Evolutionary conservation across 1,284 basidiomycete genomes (phyloP), one percentile per base, ranked within the genome.

Genomic region (Nidula niveotomentosa): DNA sequence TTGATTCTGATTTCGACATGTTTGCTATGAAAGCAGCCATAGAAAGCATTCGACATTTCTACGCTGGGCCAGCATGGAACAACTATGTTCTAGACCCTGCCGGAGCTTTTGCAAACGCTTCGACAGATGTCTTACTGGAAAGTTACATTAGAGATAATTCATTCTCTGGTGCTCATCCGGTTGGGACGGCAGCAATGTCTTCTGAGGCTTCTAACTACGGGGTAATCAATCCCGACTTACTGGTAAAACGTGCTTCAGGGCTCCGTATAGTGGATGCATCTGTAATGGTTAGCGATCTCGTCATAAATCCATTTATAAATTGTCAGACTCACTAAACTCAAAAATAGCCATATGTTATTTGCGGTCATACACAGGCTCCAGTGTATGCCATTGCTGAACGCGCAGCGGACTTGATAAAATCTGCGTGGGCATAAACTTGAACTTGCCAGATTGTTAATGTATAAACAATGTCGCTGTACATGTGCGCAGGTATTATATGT

Each of bases 231-330:
- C 56, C 56, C 1, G 56, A 62, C 36, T 46, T 62, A 51, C 53
- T 44, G 44, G 53, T 62, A 13, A 62, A 61, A 55, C 50, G 52
- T 12, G 50, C 55, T 3, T 36, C 35, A 12, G 60, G 60, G 1
- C 41, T 61, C 7, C 55, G 59, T 37, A 50, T 61, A 15, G 60
- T 61, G 3, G 60, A 61, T 49, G 60, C 61, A 10, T 57, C 58
- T 2, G 45, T 60, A 49, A 56, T 62, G 48, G 57, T 62, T 35
- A 52, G 60, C 57, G 6, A 41, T 41, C 39, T 17, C 15, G 39
- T 7, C 13, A 41, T 30, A 30, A 30, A 30, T 30, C 30, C 30
- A 30, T 30, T 30, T 30, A 30, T 30, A 41, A 13, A 13, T 10
- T 41, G 39, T 41, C 39, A 41, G 7, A 41, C 13, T 41, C 39